Evolutionary conservation across 768 basidiomycete genomes (phyloP).

Genomic region (Tubosaeta sp.): DNA sequence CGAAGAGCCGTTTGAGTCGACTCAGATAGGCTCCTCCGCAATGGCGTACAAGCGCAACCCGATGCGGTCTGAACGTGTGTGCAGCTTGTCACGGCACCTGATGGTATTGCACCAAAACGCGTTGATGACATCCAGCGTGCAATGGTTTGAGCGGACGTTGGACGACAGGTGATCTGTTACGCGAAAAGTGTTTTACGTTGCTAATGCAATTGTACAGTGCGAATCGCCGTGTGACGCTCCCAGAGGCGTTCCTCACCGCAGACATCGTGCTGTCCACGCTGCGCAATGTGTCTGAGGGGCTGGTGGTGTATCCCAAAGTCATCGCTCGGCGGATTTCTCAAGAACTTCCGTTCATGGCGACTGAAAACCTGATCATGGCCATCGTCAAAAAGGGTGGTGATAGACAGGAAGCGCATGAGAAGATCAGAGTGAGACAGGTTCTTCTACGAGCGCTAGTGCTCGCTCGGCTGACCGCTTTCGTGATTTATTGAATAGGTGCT

Average conservation of each 20-base stretch:
- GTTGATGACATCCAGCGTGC: slow-evolving; percentile 88
- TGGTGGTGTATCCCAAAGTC: slow-evolving; percentile 99
- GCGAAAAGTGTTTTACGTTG: background rate
- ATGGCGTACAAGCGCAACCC: slow-evolving; percentile 99
- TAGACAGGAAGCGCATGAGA: slow-evolving; percentile 95
- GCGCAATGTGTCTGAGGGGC: slow-evolving; percentile 94
- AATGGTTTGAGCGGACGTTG: slow-evolving; percentile 98
- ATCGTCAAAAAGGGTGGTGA: slow-evolving; percentile 94
- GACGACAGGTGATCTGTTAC: slow-evolving; percentile 72
- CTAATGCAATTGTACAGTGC: slow-evolving; percentile 50
- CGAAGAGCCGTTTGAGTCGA: slow-evolving; percentile 98
- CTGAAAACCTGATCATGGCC: slow-evolving; percentile 99
- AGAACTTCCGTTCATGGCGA: slow-evolving; percentile 99
- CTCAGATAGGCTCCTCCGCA: slow-evolving; percentile 94
- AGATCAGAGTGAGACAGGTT: slow-evolving; percentile 65
- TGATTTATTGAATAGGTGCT: slow-evolving; percentile 53
- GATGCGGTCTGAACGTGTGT: slow-evolving; percentile 97
- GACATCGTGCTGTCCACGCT: slow-evolving; percentile 95
- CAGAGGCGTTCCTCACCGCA: slow-evolving; percentile 94
- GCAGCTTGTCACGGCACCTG: slow-evolving; percentile 91
- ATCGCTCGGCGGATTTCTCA: slow-evolving; percentile 89
- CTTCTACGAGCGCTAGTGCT: slow-evolving; percentile 9
- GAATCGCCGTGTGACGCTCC: slow-evolving; percentile 92
- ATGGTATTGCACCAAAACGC: slow-evolving; percentile 97
- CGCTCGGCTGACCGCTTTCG: slow-evolving; percentile 6